Evolutionary conservation across 306 rosid genomes (phyloP), one percentile per base, ranked within the genome.

Genomic region (Adenanthera pavonina): DNA sequence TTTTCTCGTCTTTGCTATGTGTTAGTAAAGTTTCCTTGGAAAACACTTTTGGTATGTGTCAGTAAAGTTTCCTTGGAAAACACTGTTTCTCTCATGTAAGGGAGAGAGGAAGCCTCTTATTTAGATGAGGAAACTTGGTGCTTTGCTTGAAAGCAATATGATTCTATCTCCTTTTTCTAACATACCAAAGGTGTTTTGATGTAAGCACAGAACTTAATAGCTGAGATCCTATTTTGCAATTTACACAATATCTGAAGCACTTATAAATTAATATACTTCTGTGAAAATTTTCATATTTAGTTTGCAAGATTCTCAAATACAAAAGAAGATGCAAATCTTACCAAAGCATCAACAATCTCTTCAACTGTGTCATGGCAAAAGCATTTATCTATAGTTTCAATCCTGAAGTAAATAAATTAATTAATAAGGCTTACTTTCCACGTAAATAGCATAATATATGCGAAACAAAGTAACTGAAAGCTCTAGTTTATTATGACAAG

Each of bases 301-400:
- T 71, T 38, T 19, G 46, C 17, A 47, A 47, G 25, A 41, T 56
- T 76, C 57, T 82, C 16, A 78, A 69, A 67, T 75, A 11, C 72
- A 30, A 51, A 84, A 56, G 74, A 46, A 41, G 54, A 67, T 69
- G 68, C 14, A 79, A 77, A 77, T 70, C 85, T 85, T 80, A 94
- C 99, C 97, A 92, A 69, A 14, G 97, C 83, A 77, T 90, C 88
- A 61, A 93, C 89, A 71, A 95, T 95, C 87, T 95, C 99, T 84
- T 95, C 99, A 59, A 95, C 96, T 15, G 95, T 87, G 64, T 90
- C 97, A 80, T 77, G 93, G 81, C 89, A 3, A 86, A 95, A 95
- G 90, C 95, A 93, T 85, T 88, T 92, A 79, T 93, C 93, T 40
- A 93, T 52, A 72, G 51, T 74, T 87, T 95, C 97, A 67, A 89